A percentile compares a stretch with the other conserved stretches of the same genome.
phyloP scores from a whole-genome alignment of 2,329 filamentous ascomycete species.

The Arthrobotrys musiformis region DNA sequence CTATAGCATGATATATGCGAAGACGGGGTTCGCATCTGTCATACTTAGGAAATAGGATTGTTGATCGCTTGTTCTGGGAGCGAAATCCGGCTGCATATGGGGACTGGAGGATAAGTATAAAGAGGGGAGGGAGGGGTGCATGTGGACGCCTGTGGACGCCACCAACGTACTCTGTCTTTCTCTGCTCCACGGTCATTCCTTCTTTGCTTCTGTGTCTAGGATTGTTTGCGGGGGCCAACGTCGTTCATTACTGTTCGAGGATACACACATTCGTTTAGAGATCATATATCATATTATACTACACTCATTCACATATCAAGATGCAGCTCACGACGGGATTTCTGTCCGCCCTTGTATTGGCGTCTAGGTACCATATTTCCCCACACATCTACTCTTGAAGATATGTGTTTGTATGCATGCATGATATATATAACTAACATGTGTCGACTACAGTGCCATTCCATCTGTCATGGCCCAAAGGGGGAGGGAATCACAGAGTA shows the following conservation, averaged over 20 bases:
- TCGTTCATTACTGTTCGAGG: neutral
- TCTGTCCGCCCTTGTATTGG: neutral
- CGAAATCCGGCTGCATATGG: neutral
- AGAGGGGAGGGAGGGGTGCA: neutral
- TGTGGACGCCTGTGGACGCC: neutral
- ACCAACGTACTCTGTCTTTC: conserved; percentile 7
- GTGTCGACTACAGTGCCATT: neutral
- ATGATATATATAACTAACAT: neutral
- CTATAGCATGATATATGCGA: conserved; percentile 7
- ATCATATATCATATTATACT: neutral
- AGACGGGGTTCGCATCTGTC: neutral
- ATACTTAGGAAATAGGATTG: neutral
- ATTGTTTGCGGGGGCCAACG: neutral
- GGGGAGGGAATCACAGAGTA: neutral
- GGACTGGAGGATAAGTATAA: neutral
- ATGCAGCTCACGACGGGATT: neutral
- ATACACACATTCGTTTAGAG: neutral
- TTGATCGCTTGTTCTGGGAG: neutral
- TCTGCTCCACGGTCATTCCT: neutral
- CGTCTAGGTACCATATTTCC: neutral
- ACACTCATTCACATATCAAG: neutral
- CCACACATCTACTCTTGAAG: neutral
- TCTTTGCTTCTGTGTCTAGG: neutral
- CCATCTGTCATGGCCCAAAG: neutral
- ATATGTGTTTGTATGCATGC: too few species aligned